Base-by-base conservation (phyloP, 2,329 filamentous ascomycete genomes). In the Penicillium sp. region DNA sequence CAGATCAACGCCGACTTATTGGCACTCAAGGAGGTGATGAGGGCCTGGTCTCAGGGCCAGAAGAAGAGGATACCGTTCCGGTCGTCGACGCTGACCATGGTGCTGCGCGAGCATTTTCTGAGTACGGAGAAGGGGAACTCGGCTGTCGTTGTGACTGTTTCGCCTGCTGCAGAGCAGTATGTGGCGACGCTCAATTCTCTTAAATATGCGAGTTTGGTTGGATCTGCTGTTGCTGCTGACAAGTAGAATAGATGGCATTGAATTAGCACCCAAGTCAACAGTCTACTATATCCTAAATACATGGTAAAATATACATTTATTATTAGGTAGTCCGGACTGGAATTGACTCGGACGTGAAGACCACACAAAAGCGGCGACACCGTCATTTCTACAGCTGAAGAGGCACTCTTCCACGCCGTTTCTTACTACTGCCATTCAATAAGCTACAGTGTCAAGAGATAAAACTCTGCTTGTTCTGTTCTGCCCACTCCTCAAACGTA, bases 1-100 rank as follows among this genome's bases (percentile, higher is more conserved):
- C 74, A 79, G 61, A 78, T 79, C 57, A 79, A 79, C 33, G 69
- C 71, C 0, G 76, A 78, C 60, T 65, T 78, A 5, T 68, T 79
- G 8, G 71, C 75, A 0, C 61, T 79, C 49, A 78, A 79, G 57
- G 75, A 78, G 53, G 76, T 79, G 3, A 77, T 79, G n/a, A 66
- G 76, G 1, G 74, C 77, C 1, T 67, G 72, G 53, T 64, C 74
- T 0, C 55, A 53, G 21, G 65, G 64, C n/a, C 64, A 71, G 50
- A 12, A 71, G 50, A 12, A 61, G 1, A 64, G 73, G 2, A 74
- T 77, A 33, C 76, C 74, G 0, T 79, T 72, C 59, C 66, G 74
- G 47, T 73, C 74, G 1, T 76, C 73, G 7, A 65, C 73, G 0
- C 59, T 78, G 60, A 78, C 76, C 0, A 76, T 77, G 76, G 71